Conservation (phyloP, 257 asterid genomes). For the Solanum bulbocastanum region DNA sequence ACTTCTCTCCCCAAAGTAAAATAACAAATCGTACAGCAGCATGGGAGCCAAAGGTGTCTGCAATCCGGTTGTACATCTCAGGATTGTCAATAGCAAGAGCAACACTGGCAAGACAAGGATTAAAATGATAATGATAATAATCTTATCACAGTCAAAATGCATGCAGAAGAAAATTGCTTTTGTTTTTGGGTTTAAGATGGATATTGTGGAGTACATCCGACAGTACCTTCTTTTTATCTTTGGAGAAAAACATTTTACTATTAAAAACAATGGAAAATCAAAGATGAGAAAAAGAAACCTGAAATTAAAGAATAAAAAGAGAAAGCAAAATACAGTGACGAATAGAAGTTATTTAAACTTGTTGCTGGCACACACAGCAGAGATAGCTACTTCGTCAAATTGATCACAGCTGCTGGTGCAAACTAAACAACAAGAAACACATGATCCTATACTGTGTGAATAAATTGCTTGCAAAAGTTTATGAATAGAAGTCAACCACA, state of each 20-base stretch:
- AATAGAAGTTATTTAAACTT: background rate
- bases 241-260: background rate
- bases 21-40: slow-evolving; percentile 51
- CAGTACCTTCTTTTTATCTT: background rate
- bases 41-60: slow-evolving; percentile 34
- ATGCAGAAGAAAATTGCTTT: background rate
- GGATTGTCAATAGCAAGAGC: slow-evolving; percentile 83
- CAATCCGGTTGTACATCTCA: slow-evolving; percentile 44
- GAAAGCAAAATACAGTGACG: background rate
- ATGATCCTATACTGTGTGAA: background rate
- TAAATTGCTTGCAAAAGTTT: background rate
- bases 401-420: background rate
- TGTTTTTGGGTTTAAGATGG: background rate
- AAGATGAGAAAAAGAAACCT: background rate
- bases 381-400: background rate
- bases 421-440: background rate
- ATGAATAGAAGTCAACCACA: background rate
- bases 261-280: background rate
- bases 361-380: background rate
- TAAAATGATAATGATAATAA: background rate
- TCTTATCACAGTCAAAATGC: background rate
- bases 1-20: slow-evolving; percentile 81
- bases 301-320: background rate
- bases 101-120: slow-evolving; percentile 39
- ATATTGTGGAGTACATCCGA: background rate